Evolutionary conservation across 192 early-diverging fungal genomes (phyloP).

Genomic region (Coemansia sp.): DNA sequence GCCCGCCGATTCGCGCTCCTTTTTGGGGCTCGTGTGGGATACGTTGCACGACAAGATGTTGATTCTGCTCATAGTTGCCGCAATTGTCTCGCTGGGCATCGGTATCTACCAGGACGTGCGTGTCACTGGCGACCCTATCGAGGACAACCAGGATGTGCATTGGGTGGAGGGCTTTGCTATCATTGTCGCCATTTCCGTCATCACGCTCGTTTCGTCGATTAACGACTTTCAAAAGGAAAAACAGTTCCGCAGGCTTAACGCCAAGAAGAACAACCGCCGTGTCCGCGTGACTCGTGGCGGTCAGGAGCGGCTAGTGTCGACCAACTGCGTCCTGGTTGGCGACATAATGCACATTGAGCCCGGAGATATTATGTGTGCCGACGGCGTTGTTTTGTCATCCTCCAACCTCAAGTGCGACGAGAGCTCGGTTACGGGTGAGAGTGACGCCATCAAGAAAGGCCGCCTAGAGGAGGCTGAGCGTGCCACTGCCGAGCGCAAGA

Average conservation of each 20-base stretch:
- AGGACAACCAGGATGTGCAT: conserved; percentile 59
- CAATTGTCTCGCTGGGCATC: conserved; percentile 75
- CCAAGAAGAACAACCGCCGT: conserved; percentile 82
- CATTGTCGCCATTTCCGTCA: conserved; percentile 77
- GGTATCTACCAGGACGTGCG: conserved; percentile 83
- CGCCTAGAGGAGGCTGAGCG: conserved; percentile 55
- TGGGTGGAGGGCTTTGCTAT: conserved; percentile 91
- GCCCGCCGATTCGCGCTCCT: conserved; percentile 65
- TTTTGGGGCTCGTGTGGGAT: conserved; percentile 79
- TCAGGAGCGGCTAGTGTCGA: conserved; percentile 67
- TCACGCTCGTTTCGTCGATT: conserved; percentile 73
- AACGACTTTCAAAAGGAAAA: conserved; percentile 88
- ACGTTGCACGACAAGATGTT: conserved; percentile 82
- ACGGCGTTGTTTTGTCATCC: conserved; percentile 82
- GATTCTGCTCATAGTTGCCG: conserved; percentile 76
- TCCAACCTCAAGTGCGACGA: conserved; percentile 91
- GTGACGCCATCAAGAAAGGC: conserved; percentile 86
- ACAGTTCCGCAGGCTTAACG: conserved; percentile 83
- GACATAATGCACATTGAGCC: conserved; percentile 87
- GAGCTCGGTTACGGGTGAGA: conserved; percentile 92
- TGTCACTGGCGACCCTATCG: conserved; percentile 40
- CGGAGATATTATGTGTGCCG: conserved; percentile 92
- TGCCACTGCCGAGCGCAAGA: conserved; percentile 35
- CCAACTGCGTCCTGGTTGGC: conserved; percentile 84
- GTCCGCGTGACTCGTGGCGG: conserved; percentile 79